These are phyloP conservation scores for Nannizziopsis arthrosporioides DNA, from an alignment of 2,329 filamentous ascomycete genomes.

Conservation along the genomic window DNA sequence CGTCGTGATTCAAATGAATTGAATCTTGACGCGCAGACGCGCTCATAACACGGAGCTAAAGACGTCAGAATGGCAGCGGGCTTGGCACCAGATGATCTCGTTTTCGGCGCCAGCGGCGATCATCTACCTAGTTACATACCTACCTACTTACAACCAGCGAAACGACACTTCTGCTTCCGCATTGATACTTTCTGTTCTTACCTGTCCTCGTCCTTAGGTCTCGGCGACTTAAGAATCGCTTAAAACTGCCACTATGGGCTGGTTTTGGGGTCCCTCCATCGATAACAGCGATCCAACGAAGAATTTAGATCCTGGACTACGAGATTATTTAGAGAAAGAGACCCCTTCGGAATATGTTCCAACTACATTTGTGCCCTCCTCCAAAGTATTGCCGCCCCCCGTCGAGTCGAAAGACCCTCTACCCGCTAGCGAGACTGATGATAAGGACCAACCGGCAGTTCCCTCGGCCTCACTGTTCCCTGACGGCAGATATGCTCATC, in stretches of 20 bases:
- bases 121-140: neutral
- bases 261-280: conserved; percentile 48
- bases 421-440: conserved; percentile 11
- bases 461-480: conserved; percentile 48
- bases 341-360: conserved; percentile 58
- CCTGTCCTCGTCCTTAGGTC: neutral
- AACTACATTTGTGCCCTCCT: conserved; percentile 15
- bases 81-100: neutral
- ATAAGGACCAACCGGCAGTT: conserved; percentile 26
- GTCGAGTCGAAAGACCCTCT: conserved; percentile 11
- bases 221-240: neutral
- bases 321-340: conserved; percentile 74
- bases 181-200: too few relatives aligned
- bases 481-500: conserved; percentile 66
- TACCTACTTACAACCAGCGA: too few relatives aligned
- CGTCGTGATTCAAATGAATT: conserved; percentile 3
- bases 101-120: neutral
- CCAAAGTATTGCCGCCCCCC: conserved; percentile 15
- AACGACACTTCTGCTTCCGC: too few relatives aligned
- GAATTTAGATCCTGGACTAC: conserved; percentile 69
- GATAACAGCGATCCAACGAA: conserved; percentile 49
- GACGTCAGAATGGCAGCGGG: too few relatives aligned
- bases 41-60: neutral
- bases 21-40: conserved; percentile 12
- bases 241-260: conserved; percentile 43